Evolutionary conservation across 2,329 filamentous ascomycete genomes (phyloP).

Genomic region (Beauveria scarabaeidicola): DNA sequence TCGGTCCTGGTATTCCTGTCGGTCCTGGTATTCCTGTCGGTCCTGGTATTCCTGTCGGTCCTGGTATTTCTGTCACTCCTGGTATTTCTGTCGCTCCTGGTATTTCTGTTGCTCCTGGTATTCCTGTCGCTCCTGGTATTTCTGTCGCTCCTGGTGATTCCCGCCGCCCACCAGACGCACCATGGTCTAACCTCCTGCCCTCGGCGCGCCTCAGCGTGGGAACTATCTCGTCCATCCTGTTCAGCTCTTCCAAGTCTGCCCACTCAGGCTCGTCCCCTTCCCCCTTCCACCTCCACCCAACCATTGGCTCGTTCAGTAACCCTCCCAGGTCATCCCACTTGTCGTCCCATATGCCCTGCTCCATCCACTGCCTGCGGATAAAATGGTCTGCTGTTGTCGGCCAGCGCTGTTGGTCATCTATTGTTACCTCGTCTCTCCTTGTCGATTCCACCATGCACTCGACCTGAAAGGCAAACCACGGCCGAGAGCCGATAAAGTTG

Average conservation of each 20-base stretch:
- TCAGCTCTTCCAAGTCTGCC: neutral
- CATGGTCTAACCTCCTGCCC: no score
- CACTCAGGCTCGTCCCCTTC: neutral
- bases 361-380: neutral
- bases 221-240: neutral
- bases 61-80: no score
- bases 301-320: neutral
- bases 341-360: neutral
- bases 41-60: no score
- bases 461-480: conserved; percentile 2
- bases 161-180: no score
- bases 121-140: no score
- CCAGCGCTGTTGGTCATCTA: neutral
- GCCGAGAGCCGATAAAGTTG: neutral
- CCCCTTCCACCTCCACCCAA: neutral
- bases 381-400: neutral
- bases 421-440: neutral
- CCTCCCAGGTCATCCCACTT: neutral
- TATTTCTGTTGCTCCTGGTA: no score
- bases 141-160: no score
- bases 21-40: no score
- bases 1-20: no score
- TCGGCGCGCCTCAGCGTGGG: neutral
- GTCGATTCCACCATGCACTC: neutral
- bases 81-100: no score